A percentile compares a stretch with the other conserved stretches of the same genome.
Evolutionary conservation across 345 rosid species (phyloP).

Genomic region (Murraya paniculata): DNA sequence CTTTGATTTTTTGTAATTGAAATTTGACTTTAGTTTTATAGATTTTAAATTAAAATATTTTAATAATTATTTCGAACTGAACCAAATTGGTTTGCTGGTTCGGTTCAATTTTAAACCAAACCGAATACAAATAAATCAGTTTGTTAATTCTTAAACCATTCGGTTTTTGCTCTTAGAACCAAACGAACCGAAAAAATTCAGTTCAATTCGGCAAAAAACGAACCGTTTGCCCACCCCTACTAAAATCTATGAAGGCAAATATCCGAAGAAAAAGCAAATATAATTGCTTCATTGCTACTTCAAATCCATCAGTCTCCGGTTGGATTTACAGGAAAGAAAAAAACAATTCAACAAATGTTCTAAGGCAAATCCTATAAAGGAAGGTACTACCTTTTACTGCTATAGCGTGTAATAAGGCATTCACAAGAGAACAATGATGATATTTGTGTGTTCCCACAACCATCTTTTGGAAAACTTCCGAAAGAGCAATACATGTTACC

Average conservation of each 20-base stretch:
- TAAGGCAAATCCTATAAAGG: constrained; percentile 7
- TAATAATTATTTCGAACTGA: too few relatives aligned
- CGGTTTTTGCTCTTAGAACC: too few relatives aligned
- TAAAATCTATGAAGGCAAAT: not conserved
- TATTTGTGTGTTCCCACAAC: constrained; percentile 2
- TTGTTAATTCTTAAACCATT: too few relatives aligned
- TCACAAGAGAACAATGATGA: constrained; percentile 4
- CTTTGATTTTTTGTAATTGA: too few relatives aligned
- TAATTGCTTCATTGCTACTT: constrained; percentile 21
- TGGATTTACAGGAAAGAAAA: constrained; percentile 31
- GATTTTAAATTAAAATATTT: too few relatives aligned
- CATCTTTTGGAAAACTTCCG: not conserved
- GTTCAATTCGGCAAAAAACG: too few relatives aligned
- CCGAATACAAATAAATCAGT: too few relatives aligned
- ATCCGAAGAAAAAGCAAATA: not conserved
- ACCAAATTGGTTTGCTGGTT: too few relatives aligned
- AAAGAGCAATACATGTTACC: not conserved
- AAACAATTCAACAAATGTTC: constrained; percentile 24
- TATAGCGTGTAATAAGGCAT: constrained; percentile 21
- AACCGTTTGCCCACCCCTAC: too few relatives aligned
- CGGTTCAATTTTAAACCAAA: too few relatives aligned
- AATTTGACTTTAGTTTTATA: too few relatives aligned
- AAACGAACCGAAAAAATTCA: too few relatives aligned
- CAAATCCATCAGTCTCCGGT: constrained; percentile 22
- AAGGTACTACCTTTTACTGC: constrained; percentile 20